Evolutionary conservation across 2,329 filamentous ascomycete species (phyloP).

Genomic region (Trichophyton rubrum): DNA sequence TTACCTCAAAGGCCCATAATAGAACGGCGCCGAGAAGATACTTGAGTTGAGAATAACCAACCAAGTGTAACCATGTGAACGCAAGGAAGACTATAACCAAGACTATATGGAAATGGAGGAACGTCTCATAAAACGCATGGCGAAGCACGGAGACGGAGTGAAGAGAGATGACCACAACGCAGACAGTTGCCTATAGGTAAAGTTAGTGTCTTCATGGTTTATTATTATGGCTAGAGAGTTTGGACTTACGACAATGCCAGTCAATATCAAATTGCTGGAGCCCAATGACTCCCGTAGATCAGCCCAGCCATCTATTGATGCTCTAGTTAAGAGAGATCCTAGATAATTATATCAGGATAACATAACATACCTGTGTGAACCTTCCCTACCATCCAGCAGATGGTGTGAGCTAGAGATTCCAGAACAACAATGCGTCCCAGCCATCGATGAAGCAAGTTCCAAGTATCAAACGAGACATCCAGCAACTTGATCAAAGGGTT

Average conservation of each 20-base stretch:
- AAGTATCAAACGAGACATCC: constrained; percentile 26
- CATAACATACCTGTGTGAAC: constrained; percentile 31
- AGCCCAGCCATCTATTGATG: constrained; percentile 26
- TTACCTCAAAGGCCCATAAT: constrained; percentile 61
- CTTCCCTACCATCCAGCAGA: constrained; percentile 63
- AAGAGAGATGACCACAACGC: constrained; percentile 54
- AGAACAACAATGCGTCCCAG: constrained; percentile 57
- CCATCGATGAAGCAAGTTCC: constrained; percentile 57
- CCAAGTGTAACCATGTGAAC: constrained; percentile 68
- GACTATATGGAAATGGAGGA: constrained; percentile 73
- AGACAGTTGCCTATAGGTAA: constrained; percentile 29
- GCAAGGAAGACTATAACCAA: constrained; percentile 56
- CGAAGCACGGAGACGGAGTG: constrained; percentile 66
- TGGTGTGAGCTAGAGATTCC: constrained; percentile 57
- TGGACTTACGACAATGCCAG: constrained; percentile 34
- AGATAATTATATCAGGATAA: constrained; percentile 26
- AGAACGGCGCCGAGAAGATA: constrained; percentile 62
- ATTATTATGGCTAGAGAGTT: constrained; percentile 22
- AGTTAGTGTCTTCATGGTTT: constrained; percentile 9
- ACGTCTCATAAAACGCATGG: constrained; percentile 95
- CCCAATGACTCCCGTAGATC: constrained; percentile 21
- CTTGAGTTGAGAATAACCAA: constrained; percentile 55
- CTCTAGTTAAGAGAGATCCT: neutral
- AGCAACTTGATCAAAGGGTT: constrained; percentile 28
- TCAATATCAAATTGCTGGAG: constrained; percentile 25